Base-by-base conservation (phyloP, 345 rosid species). In the Euphorbia pulcherrima region DNA sequence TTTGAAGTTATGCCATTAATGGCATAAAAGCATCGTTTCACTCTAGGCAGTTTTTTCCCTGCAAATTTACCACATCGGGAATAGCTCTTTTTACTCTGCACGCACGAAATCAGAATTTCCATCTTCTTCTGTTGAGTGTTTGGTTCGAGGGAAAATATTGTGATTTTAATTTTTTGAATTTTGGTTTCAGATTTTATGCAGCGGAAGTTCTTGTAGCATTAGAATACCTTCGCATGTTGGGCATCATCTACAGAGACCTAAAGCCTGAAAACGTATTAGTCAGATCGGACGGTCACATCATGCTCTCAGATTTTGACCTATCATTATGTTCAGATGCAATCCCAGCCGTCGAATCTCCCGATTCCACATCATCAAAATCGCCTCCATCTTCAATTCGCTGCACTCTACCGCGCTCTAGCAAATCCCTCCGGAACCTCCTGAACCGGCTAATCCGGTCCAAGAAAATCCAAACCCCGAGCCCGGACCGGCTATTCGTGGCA, bases 281-380 rank as follows among this genome's bases (percentile, higher is more conserved):
- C 70, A 80, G 90, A 83, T 86, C 92, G 0, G 96, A 93, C 80
- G 98, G 98, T 82, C 98, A 93, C 84, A 89, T 93, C 83, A 93
- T 93, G 98, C 88, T 93, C 74, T 87, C 97, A 8, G 98, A 93
- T 55, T 93, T 93, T 69, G 98, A 93, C 73, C 91, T 93, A 26
- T 90, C 95, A 2, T 76, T 94, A 39, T 84, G 92, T 64, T 87
- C 96, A 5, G 83, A 91, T 24, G 88, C 96, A 6, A 80, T 87
- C 85, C 92, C 92, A 20, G 90, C 89, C 76, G 92, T 89, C 16
- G 89, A 94, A 75, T 93, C 92, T 48, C 88, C 88, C 0, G 86
- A 75, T 30, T 65, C 84, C 10, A 54, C 79, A 1, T 80, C 79
- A 2, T 33, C n/a, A n/a, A n/a, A n/a, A n/a, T n/a, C n/a, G n/a